These are phyloP conservation scores for Climacium dendroides DNA, from an alignment of 225 moss, liverwort and hornwort species.

Conservation along the genomic window DNA sequence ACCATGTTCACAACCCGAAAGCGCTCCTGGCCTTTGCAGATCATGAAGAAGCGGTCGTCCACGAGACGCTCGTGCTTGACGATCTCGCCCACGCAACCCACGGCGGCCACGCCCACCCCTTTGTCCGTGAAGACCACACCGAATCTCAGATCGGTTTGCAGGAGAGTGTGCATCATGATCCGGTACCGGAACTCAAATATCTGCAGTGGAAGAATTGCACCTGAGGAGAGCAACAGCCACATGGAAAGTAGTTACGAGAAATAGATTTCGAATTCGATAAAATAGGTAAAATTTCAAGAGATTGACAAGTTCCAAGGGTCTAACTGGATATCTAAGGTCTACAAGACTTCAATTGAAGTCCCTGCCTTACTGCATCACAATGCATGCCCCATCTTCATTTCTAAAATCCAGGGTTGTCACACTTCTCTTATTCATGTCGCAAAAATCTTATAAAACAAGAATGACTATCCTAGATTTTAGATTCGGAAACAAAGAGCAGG, in stretches of 20 bases:
- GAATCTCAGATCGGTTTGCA: constrained; percentile 91
- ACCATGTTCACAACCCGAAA: constrained; percentile 84
- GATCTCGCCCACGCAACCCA: constrained; percentile 97
- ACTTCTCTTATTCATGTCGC: background rate
- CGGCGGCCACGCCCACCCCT: constrained; percentile 62
- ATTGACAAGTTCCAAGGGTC: background rate
- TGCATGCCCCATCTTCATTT: background rate
- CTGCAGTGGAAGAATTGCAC: constrained; percentile 90
- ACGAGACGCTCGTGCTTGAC: constrained; percentile 92
- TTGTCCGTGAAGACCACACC: constrained; percentile 90
- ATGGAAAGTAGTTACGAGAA: background rate
- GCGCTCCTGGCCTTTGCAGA: constrained; percentile 98
- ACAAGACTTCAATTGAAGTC: too few relatives aligned
- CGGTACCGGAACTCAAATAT: constrained; percentile 98
- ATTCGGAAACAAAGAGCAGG: background rate
- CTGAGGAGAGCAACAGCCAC: constrained; percentile 8
- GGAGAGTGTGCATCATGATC: constrained; percentile 99
- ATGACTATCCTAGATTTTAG: background rate
- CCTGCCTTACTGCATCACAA: background rate
- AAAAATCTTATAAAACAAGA: background rate
- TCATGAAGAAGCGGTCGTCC: constrained; percentile 99
- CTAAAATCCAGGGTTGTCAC: background rate
- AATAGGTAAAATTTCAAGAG: background rate
- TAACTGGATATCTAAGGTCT: background rate
- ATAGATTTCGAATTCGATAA: background rate